These are phyloP conservation scores for Aspergillus caelatus DNA, from an alignment of 2,329 filamentous ascomycete genomes.

Conservation along the genomic window DNA sequence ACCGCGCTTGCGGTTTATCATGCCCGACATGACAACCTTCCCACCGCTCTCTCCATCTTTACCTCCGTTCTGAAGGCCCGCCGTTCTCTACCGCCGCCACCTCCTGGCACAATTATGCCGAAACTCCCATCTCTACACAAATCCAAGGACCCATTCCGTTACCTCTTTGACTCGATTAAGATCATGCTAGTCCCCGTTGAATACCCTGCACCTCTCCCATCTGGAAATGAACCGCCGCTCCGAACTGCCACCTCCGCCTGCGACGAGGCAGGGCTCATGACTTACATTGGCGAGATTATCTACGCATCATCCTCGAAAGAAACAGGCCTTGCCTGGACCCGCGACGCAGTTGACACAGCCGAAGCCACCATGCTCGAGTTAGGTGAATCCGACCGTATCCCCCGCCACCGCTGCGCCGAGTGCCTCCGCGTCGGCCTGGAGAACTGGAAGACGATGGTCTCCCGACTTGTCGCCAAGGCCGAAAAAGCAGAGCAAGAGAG, in stretches of 20 bases:
- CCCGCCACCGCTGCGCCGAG: conserved; percentile 68
- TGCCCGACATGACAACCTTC: conserved; percentile 68
- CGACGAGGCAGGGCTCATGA: conserved; percentile 81
- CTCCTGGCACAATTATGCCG: conserved; percentile 28
- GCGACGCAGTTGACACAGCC: conserved; percentile 80
- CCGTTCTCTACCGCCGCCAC: conserved; percentile 56
- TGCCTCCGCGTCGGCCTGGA: conserved; percentile 75
- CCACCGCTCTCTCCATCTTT: conserved; percentile 77
- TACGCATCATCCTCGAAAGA: conserved; percentile 69
- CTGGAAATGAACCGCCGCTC: conserved; percentile 68
- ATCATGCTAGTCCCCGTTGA: conserved; percentile 55
- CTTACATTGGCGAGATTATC: conserved; percentile 92
- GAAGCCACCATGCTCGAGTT: conserved; percentile 61
- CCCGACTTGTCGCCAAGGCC: conserved; percentile 56
- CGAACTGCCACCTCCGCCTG: conserved; percentile 70
- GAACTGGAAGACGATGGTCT: conserved; percentile 84
- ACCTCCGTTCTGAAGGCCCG: conserved; percentile 81
- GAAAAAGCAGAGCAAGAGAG: conserved; percentile 40
- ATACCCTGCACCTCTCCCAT: conserved; percentile 71
- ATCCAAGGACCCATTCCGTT: conserved; percentile 31
- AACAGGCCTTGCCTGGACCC: conserved; percentile 83
- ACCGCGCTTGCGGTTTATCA: conserved; percentile 79
- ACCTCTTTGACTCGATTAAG: conserved; percentile 43
- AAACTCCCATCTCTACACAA: conserved; percentile 26
- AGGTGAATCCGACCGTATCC: conserved; percentile 34